phyloP scores from a whole-genome alignment of 805 yeast genomes.

The Hanseniaspora occidentalis region DNA sequence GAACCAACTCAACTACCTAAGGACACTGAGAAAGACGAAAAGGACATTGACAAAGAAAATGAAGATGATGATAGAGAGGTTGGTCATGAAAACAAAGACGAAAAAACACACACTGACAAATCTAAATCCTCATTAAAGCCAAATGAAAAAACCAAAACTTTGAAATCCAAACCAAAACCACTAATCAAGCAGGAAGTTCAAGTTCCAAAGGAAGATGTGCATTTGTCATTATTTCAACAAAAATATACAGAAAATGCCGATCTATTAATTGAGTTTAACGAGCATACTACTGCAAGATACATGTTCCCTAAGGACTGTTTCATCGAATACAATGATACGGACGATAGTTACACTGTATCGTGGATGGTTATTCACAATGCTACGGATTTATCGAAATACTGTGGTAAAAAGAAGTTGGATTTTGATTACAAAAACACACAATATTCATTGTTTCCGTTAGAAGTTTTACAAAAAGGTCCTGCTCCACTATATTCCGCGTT shows the following conservation, averaged over 20 bases:
- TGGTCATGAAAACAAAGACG: conserved; percentile 6
- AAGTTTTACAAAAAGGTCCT: conserved; percentile 20
- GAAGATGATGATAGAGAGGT: conserved; percentile 5
- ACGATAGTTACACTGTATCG: conserved; percentile 19
- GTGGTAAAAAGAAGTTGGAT: not conserved
- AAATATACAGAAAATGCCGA: conserved; percentile 57
- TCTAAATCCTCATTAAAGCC: not conserved
- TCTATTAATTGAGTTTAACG: conserved; percentile 73
- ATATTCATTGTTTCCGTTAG: conserved; percentile 13
- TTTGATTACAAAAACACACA: conserved; percentile 11
- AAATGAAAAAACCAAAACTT: conserved; percentile 2
- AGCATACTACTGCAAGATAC: conserved; percentile 64
- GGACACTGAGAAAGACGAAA: too few species aligned
- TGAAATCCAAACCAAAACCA: conserved; percentile 3
- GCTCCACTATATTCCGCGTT: conserved; percentile 40
- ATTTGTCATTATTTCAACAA: conserved; percentile 67
- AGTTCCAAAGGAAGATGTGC: conserved; percentile 32
- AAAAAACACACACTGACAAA: too few species aligned
- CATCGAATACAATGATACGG: conserved; percentile 35
- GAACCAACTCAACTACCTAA: too few species aligned
- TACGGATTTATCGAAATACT: conserved; percentile 1
- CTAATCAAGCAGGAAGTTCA: conserved; percentile 1
- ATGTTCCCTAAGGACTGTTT: conserved; percentile 66
- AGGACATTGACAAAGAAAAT: too few species aligned
- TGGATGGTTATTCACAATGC: conserved; percentile 23